Conservation (phyloP, 495 filamentous ascomycete genomes). For the Pseudevernia furfuracea region DNA sequence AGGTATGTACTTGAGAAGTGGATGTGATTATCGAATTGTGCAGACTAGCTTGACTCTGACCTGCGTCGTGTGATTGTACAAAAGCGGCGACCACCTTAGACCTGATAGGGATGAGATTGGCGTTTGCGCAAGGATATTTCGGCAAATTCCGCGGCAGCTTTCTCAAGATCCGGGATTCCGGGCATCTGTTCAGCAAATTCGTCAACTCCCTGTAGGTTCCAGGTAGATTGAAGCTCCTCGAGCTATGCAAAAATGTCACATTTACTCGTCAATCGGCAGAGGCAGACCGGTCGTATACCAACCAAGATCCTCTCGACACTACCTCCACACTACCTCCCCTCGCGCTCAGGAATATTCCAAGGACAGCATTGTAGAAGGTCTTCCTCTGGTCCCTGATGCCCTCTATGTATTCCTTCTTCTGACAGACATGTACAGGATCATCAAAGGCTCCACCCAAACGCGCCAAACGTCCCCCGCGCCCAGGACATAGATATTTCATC, state of each 20-base stretch:
- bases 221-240: not conserved
- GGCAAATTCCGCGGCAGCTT: not conserved
- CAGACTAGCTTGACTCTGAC: too few relatives aligned
- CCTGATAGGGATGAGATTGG: too few relatives aligned
- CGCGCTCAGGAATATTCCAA: not conserved
- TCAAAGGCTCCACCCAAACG: not conserved
- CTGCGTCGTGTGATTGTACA: too few relatives aligned
- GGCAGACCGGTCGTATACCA: conserved; percentile 1
- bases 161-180: too few relatives aligned
- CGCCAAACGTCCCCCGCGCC: conserved; percentile 16
- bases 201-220: not conserved
- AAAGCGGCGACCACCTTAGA: too few relatives aligned
- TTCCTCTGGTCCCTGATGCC: not conserved
- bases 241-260: conserved; percentile 21
- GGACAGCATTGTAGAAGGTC: conserved; percentile 7
- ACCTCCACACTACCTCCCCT: conserved; percentile 11
- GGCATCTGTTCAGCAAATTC: not conserved
- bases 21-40: too few relatives aligned
- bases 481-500: conserved; percentile 6
- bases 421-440: not conserved
- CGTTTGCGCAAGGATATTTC: not conserved
- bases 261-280: conserved; percentile 12
- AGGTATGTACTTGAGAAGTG: too few relatives aligned
- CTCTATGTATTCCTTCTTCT: not conserved
- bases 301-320: not conserved